Conservation (phyloP, 1,284 basidiomycete species). For the Dichomitus squalens region DNA sequence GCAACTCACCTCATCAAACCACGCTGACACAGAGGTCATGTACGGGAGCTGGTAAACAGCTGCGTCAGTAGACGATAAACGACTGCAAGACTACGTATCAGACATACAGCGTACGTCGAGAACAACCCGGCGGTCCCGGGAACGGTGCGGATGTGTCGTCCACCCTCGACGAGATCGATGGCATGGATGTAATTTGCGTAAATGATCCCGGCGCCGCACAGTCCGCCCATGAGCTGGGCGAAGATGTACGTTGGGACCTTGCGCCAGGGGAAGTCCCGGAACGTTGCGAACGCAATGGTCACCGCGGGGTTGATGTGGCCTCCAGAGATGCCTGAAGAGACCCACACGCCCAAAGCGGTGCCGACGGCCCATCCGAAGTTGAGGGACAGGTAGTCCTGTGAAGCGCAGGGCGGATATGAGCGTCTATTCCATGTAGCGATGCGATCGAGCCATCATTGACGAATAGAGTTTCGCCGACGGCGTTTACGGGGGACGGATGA, state of each 20-base stretch:
- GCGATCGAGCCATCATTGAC: neutral
- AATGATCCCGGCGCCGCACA: slow-evolving; percentile 66
- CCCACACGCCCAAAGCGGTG: slow-evolving; percentile 68
- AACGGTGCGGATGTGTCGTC: slow-evolving; percentile 59
- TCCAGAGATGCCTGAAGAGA: slow-evolving; percentile 66
- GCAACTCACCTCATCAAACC: slow-evolving; percentile 57
- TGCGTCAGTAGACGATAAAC: neutral
- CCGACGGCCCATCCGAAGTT: slow-evolving; percentile 72
- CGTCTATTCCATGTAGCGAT: slow-evolving; percentile 1
- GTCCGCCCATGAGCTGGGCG: slow-evolving; percentile 72
- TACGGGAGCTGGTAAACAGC: slow-evolving; percentile 47
- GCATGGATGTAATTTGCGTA: slow-evolving; percentile 81
- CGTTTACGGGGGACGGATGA: neutral
- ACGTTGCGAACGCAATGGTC: slow-evolving; percentile 68
- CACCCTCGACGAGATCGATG: slow-evolving; percentile 72
- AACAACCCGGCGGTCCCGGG: slow-evolving; percentile 70
- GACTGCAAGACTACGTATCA: neutral
- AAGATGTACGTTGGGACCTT: slow-evolving; percentile 77
- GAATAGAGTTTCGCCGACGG: neutral
- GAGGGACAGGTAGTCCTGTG: slow-evolving; percentile 59
- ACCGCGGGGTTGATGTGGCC: slow-evolving; percentile 83
- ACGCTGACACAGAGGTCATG: slow-evolving; percentile 57
- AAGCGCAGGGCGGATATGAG: slow-evolving; percentile 3
- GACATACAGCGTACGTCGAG: slow-evolving; percentile 67
- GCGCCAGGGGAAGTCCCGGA: slow-evolving; percentile 76